These are phyloP conservation scores for Oenanthe javanica DNA, from an alignment of 140 eudicot genomes.

Conservation along the genomic window DNA sequence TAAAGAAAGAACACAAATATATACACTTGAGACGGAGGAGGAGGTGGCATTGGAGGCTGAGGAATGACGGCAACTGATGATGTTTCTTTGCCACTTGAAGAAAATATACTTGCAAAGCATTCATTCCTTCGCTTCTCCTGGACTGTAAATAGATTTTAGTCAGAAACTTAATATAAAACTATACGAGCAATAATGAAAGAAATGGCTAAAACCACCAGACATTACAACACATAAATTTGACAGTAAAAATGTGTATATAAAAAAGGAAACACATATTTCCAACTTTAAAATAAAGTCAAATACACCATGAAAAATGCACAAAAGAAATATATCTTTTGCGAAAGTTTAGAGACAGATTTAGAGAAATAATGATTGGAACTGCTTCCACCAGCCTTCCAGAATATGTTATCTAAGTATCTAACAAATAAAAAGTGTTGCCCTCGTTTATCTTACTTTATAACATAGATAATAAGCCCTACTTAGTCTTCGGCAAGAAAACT, in stretches of 20 bases:
- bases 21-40: no score
- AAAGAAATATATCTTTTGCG: not conserved
- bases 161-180: not conserved
- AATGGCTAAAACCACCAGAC: not conserved
- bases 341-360: not conserved
- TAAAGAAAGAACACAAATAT: no score
- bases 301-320: not conserved
- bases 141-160: conserved; percentile 23
- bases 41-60: no score
- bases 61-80: conserved; percentile 66
- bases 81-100: conserved; percentile 53
- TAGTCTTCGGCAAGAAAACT: not conserved
- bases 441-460: not conserved
- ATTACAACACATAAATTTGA: not conserved
- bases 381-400: not conserved
- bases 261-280: not conserved
- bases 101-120: conserved; percentile 55
- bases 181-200: not conserved
- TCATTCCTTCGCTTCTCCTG: conserved; percentile 33
- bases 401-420: not conserved
- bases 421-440: not conserved
- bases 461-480: not conserved
- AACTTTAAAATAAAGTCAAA: not conserved
- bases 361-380: not conserved
- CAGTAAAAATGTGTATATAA: not conserved